These are phyloP conservation scores for Naegleria lovaniensis DNA, from an alignment of 208 protist species.

Conservation along the genomic window DNA sequence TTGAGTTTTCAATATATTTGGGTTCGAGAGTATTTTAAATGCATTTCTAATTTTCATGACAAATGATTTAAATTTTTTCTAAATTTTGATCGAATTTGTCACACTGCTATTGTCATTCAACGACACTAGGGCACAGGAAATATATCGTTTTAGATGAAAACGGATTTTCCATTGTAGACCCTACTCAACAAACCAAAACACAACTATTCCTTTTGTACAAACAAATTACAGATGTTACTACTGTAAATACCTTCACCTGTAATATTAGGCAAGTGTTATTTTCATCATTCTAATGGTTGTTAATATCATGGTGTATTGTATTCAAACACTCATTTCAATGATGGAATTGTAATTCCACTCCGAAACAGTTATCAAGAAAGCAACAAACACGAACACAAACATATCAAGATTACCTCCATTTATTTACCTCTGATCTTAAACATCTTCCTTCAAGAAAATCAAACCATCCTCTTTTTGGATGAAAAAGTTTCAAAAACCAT, in stretches of 20 bases:
- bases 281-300: too few species aligned
- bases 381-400: neutral
- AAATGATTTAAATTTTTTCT: too few species aligned
- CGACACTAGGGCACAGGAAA: neutral
- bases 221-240: neutral
- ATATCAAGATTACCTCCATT: neutral
- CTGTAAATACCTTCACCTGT: neutral
- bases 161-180: neutral
- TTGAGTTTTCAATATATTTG: too few species aligned
- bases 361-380: neutral
- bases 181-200: neutral
- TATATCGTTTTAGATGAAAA: neutral
- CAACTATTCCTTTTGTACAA: neutral
- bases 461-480: neutral
- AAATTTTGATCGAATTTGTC: too few species aligned
- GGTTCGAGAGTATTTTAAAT: too few species aligned
- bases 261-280: neutral
- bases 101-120: too few species aligned
- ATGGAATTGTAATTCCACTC: too few species aligned
- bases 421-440: neutral
- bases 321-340: too few species aligned
- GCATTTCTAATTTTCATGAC: too few species aligned
- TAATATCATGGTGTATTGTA: too few species aligned
- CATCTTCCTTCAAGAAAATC: neutral
- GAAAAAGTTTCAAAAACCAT: neutral